Evolutionary conservation across 495 filamentous ascomycete species (phyloP), one percentile per base, ranked within the genome.

Genomic region (Haplographium delicatum): DNA sequence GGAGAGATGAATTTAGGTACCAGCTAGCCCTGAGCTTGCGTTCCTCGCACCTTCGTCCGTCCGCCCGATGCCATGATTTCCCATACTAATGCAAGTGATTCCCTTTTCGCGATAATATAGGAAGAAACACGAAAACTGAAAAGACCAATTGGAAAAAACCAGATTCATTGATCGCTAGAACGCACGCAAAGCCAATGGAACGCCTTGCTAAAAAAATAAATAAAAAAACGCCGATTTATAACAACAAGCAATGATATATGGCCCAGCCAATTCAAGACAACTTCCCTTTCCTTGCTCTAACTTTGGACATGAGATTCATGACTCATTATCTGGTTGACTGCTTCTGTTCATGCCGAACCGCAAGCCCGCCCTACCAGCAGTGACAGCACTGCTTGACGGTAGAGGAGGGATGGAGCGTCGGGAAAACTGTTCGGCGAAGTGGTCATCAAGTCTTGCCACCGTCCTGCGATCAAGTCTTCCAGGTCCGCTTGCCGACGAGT

Each of bases 391-490:
- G 22, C 15, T 42, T 15, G 50, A 38, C 6, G 50, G 50, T 8
- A 45, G 42, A 37, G 50, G 28, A 2, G 47, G 47, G 27, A 50
- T 40, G 22, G 47, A 37, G 15, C 50, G 50, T 15, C 50, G 41
- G 5, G 50, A 45, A 33, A 53, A 53, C 18, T 44, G 50, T 8
- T 52, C 50, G 8, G 50, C 15, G 19, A 52, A 52, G 41, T 53
- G 50, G 28, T 44, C 28, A 24, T 55, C 46, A 2, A 50, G 46
- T 38, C 53, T 41, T 35, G 53, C 18, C n/a, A 40, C 46, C 22
- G 40, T 50, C 50, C 37, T 23, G n/a, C 23, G 5, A 35, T 54
- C 51, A n/a, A 47, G 16, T 26, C 45, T 40, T 2, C 53, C 40
- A 3, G 47, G n/a, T 15, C 39, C 23, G 27, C 27, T 51, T 24